A percentile compares a stretch with the other conserved stretches of the same genome.
Conservation (phyloP, 805 yeast species). For the Metschnikowia kofuensis region DNA sequence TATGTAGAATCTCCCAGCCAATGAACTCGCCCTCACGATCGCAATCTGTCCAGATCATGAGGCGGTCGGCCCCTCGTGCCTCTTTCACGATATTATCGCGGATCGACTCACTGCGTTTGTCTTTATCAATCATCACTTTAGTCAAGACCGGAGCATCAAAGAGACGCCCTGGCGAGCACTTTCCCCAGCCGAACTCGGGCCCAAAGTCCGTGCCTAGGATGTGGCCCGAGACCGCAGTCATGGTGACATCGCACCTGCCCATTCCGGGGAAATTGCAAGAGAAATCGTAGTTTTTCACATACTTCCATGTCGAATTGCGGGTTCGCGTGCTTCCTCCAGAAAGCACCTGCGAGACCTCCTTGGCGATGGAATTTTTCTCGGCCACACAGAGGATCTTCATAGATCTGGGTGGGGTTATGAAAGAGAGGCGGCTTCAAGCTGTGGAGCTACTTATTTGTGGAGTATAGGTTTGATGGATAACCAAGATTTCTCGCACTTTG, state of each 20-base stretch:
- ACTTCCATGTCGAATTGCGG: slow-evolving; percentile 53
- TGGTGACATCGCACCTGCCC: slow-evolving; percentile 75
- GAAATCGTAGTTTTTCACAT: slow-evolving; percentile 78
- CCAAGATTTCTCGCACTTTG: too few relatives aligned
- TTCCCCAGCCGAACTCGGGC: slow-evolving; percentile 60
- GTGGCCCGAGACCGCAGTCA: slow-evolving; percentile 95
- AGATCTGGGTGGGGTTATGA: not conserved
- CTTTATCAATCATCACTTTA: slow-evolving; percentile 35
- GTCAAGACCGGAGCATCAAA: slow-evolving; percentile 68
- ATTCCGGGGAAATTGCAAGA: slow-evolving; percentile 56
- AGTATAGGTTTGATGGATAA: too few relatives aligned
- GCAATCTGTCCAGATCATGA: slow-evolving; percentile 98
- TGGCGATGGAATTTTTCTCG: slow-evolving; percentile 94
- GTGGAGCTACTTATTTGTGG: too few relatives aligned
- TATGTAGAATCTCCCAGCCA: slow-evolving; percentile 51
- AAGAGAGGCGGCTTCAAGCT: too few relatives aligned
- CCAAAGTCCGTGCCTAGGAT: slow-evolving; percentile 65
- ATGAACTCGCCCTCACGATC: slow-evolving; percentile 26
- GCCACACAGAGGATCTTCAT: slow-evolving; percentile 92
- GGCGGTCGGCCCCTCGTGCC: slow-evolving; percentile 53
- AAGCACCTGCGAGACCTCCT: slow-evolving; percentile 69
- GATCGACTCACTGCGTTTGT: slow-evolving; percentile 30
- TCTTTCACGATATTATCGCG: slow-evolving; percentile 67
- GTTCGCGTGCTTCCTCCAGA: slow-evolving; percentile 64
- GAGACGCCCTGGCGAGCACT: slow-evolving; percentile 58